Percentiles rank a stretch among this genome's conserved stretches.
Evolutionary conservation across 208 protist species (phyloP).

Genomic region (Endotrypanum monterogeii): DNA sequence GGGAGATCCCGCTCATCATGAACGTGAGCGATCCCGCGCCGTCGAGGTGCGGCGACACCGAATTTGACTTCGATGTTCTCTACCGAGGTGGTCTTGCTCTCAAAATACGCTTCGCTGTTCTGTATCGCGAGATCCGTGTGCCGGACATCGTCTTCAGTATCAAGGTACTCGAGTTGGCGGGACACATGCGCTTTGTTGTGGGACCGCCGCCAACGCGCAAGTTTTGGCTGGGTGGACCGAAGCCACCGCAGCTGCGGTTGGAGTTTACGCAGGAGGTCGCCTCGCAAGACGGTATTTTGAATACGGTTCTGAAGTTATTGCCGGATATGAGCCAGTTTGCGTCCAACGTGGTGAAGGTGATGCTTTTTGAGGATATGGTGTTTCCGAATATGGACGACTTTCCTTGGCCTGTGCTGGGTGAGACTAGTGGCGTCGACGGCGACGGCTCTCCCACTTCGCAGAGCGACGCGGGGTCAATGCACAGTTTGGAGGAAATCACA

Average conservation of each 20-base stretch:
- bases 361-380: constrained; percentile 86
- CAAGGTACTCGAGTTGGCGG: constrained; percentile 73
- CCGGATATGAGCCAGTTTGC: constrained; percentile 75
- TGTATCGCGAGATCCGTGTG: constrained; percentile 63
- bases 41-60: constrained; percentile 58
- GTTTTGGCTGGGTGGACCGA: constrained; percentile 69
- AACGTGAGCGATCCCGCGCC: constrained; percentile 61
- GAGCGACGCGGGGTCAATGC: constrained; percentile 6
- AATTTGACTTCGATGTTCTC: constrained; percentile 85
- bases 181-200: constrained; percentile 70
- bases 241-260: constrained; percentile 66
- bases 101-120: constrained; percentile 67
- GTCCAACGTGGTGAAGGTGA: constrained; percentile 66
- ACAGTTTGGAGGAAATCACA: background rate
- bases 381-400: constrained; percentile 84
- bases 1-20: constrained; percentile 77
- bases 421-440: constrained; percentile 26
- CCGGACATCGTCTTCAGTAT: constrained; percentile 80
- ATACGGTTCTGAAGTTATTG: constrained; percentile 59
- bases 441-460: constrained; percentile 8
- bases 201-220: constrained; percentile 76
- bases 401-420: constrained; percentile 58
- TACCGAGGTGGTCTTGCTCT: constrained; percentile 81
- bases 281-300: constrained; percentile 71
- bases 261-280: constrained; percentile 81